These are phyloP conservation scores for Heritiera fomes DNA, from an alignment of 345 rosid genomes.

Conservation along the genomic window DNA sequence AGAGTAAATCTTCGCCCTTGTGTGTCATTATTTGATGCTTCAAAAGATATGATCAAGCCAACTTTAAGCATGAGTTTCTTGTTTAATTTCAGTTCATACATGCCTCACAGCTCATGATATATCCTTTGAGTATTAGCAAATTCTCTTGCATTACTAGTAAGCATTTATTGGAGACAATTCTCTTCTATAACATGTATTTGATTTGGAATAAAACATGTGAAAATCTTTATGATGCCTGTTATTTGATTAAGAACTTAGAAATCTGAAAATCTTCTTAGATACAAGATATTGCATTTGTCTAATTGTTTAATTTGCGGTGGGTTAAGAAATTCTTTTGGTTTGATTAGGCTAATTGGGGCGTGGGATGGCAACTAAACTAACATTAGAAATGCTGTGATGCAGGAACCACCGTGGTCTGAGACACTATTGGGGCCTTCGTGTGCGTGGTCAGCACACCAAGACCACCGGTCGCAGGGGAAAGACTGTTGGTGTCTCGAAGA, in stretches of 20 bases:
- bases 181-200: background rate
- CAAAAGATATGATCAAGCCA: background rate
- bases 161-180: background rate
- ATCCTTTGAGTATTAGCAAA: background rate
- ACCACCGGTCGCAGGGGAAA: constrained; percentile 89
- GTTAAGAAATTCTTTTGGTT: background rate
- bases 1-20: background rate
- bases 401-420: constrained; percentile 97
- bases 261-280: too few relatives aligned
- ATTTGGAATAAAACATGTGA: background rate
- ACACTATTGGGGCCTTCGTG: constrained; percentile 99
- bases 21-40: background rate
- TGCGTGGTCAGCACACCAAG: constrained; percentile 98
- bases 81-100: background rate
- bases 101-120: background rate
- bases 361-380: background rate
- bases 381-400: constrained; percentile 8
- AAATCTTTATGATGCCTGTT: background rate
- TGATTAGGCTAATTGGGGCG: background rate
- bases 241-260: background rate
- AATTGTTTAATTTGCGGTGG: background rate
- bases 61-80: background rate
- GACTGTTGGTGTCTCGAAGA: constrained; percentile 78
- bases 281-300: background rate
- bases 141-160: background rate